Base-by-base conservation (phyloP, 345 rosid genomes). In the Arabis alpina region DNA sequence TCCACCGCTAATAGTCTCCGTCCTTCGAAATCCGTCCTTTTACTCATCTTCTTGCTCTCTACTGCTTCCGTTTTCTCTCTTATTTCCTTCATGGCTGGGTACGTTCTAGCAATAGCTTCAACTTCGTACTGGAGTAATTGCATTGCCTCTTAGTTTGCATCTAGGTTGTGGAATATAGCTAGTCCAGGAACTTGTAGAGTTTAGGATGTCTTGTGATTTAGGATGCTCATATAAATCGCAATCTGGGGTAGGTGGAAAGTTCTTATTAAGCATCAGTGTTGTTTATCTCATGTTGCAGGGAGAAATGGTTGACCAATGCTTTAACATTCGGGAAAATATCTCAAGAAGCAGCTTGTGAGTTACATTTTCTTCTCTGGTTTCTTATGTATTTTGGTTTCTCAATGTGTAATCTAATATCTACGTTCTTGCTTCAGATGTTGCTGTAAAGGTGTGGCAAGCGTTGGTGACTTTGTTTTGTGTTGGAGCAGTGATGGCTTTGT, bases 1-100 rank as follows among this genome's bases (percentile, higher is more conserved):
- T 78, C 89, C n/a, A 85, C 91, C 2, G 91, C 94, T 49, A 83
- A 74, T 53, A 89, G 98, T 66, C 75, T 85, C 61, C 87, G 73
- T 57, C 97, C 97, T 28, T 84, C 98, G 3, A 93, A 78, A 75
- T 79, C 83, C 16, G 68, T 84, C 23, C 71, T 93, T 62, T 36
- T 85, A 65, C 73, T 67, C 81, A 53, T 81, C 40, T 65, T 88
- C 68, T 73, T 66, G n/a, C 74, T 93, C 80, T 86, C 88, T 51
- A 75, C 88, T 12, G 85, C 82, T 75, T 87, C 96, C 45, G 86
- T 86, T 32, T 68, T 89, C 58, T 82, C 82, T 68, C 82, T 89
- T 47, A 50, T 88, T 51, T 85, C 81, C 66, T 60, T 81, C 59
- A 40, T 73, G 63, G 70, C 81, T 71, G 84, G 97, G 96, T 89